Evolutionary conservation across 257 asterid species (phyloP).

Genomic region (Oldenlandia corymbosa): DNA sequence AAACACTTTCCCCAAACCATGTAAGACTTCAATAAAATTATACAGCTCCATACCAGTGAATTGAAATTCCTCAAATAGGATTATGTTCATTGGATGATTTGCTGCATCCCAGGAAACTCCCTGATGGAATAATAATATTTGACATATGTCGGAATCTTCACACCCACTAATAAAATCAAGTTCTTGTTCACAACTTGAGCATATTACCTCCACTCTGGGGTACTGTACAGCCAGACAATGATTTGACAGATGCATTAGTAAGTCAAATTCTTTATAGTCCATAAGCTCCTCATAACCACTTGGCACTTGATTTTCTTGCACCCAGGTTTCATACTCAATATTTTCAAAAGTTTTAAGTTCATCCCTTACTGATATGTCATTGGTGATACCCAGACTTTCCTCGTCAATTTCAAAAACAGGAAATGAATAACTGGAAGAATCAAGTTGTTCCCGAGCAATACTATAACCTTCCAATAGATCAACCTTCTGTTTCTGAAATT

Average conservation of each 20-base stretch:
- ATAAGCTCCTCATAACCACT: slow-evolving; percentile 40
- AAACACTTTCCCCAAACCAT: slow-evolving; percentile 35
- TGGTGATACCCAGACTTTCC: slow-evolving; percentile 41
- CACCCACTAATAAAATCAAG: slow-evolving; percentile 37
- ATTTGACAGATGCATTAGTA: slow-evolving; percentile 39
- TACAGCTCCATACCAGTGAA: slow-evolving; percentile 46
- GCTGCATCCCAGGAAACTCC: slow-evolving; percentile 28
- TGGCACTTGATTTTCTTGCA: slow-evolving; percentile 37
- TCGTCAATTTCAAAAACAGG: slow-evolving; percentile 64
- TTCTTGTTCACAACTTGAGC: slow-evolving; percentile 26
- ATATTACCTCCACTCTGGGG: slow-evolving; percentile 28
- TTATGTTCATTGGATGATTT: slow-evolving; percentile 25
- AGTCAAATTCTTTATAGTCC: slow-evolving; percentile 49
- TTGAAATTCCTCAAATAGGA: slow-evolving; percentile 48
- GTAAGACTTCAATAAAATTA: slow-evolving; percentile 38
- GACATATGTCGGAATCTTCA: slow-evolving; percentile 37
- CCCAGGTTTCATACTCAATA: slow-evolving; percentile 40
- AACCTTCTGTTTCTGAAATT: slow-evolving; percentile 35
- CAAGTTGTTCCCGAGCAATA: slow-evolving; percentile 31
- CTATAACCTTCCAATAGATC: slow-evolving; percentile 49
- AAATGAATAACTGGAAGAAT: slow-evolving; percentile 29
- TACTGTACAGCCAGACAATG: slow-evolving; percentile 25
- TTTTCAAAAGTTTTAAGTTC: slow-evolving; percentile 38
- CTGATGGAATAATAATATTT: slow-evolving; percentile 14
- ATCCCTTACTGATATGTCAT: slow-evolving; percentile 27